phyloP scores from a whole-genome alignment of 345 rosid species.

The Garcia nutans region DNA sequence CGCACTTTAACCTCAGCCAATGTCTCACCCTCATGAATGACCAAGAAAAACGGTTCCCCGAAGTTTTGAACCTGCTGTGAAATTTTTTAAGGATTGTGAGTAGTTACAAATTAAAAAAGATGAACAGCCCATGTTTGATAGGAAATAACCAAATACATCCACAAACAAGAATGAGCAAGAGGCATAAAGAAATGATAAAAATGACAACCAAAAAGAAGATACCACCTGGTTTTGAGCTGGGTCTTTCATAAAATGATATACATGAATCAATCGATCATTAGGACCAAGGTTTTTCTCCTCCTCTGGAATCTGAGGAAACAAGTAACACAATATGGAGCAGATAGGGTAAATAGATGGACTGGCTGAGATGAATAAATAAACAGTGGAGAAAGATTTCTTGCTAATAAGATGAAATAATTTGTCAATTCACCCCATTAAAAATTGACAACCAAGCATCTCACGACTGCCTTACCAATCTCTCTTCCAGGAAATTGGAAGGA shows the following conservation, averaged over 20 bases:
- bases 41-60: conserved; percentile 96
- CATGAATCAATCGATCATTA: conserved; percentile 86
- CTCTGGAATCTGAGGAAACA: conserved; percentile 68
- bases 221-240: conserved; percentile 76
- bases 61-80: conserved; percentile 85
- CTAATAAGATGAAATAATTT: not conserved
- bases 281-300: conserved; percentile 95
- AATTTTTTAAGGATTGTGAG: not conserved
- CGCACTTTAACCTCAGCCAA: conserved; percentile 72
- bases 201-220: not conserved
- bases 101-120: not conserved
- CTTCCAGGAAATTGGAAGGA: not conserved
- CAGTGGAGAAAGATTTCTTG: not conserved
- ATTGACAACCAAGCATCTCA: not conserved
- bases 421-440: not conserved
- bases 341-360: too few species aligned
- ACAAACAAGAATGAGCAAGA: not conserved
- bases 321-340: not conserved
- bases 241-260: conserved; percentile 86
- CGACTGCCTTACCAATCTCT: not conserved
- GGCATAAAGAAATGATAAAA: not conserved
- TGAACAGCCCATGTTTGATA: not conserved
- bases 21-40: conserved; percentile 86
- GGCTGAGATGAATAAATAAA: not conserved
- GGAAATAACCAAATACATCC: not conserved